Evolutionary conservation across 2,329 filamentous ascomycete genomes (phyloP).

Genomic region (Penicillium sp.): DNA sequence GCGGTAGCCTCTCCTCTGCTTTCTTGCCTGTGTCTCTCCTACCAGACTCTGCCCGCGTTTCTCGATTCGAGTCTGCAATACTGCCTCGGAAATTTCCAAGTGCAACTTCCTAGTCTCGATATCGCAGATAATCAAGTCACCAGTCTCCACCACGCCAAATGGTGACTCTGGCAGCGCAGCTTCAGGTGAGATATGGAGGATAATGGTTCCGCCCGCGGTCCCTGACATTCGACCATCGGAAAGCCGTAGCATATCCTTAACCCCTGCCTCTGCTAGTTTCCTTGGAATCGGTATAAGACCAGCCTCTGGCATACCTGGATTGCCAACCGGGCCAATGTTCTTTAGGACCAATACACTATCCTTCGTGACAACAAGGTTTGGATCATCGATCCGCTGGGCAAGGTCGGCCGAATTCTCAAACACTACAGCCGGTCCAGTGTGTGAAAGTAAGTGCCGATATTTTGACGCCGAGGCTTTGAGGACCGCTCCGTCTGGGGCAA

Average conservation of each 20-base stretch:
- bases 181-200: constrained; percentile 55
- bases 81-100: constrained; percentile 43
- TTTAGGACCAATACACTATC: constrained; percentile 50
- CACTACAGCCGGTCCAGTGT: constrained; percentile 48
- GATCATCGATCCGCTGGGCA: constrained; percentile 47
- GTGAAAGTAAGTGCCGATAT: constrained; percentile 44
- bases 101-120: constrained; percentile 43
- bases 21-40: constrained; percentile 22
- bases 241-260: constrained; percentile 54
- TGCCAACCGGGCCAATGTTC: constrained; percentile 51
- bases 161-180: constrained; percentile 47
- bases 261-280: constrained; percentile 48
- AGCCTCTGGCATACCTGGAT: constrained; percentile 55
- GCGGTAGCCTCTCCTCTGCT: constrained; percentile 37
- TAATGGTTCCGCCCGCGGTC: constrained; percentile 55
- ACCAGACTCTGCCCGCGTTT: constrained; percentile 24
- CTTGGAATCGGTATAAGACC: constrained; percentile 52
- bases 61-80: constrained; percentile 41
- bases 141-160: constrained; percentile 49
- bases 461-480: constrained; percentile 54
- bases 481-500: constrained; percentile 50
- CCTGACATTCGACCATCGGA: constrained; percentile 57
- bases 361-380: constrained; percentile 43
- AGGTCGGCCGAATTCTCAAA: constrained; percentile 51
- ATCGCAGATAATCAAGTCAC: constrained; percentile 50